Conservation (phyloP, 345 rosid genomes). For the Orychophragmus violaceus region DNA sequence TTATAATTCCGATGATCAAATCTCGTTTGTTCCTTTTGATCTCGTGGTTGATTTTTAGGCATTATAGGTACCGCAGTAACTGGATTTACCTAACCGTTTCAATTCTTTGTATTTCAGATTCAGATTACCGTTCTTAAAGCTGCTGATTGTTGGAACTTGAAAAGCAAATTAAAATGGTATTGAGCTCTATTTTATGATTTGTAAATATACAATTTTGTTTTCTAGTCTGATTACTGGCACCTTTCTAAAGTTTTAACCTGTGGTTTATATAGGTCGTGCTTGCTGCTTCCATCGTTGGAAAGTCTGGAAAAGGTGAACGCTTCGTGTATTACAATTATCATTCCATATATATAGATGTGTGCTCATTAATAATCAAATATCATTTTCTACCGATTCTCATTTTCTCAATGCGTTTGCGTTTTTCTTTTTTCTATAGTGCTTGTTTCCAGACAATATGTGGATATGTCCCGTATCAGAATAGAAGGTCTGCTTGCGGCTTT, state of each 20-base stretch:
- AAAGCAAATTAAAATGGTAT: constrained; percentile 28
- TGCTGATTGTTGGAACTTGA: constrained; percentile 8
- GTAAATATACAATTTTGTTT: background rate
- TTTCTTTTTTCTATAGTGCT: constrained; percentile 50
- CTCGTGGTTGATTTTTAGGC: background rate
- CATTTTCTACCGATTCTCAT: background rate
- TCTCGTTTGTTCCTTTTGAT: background rate
- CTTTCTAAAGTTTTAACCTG: constrained; percentile 11
- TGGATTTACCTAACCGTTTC: background rate
- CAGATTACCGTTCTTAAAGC: background rate
- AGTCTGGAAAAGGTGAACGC: constrained; percentile 86
- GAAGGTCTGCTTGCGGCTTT: constrained; percentile 99
- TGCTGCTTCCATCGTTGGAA: constrained; percentile 73
- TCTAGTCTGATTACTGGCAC: constrained; percentile 4
- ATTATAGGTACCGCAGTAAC: background rate
- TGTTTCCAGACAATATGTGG: constrained; percentile 94
- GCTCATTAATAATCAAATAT: background rate
- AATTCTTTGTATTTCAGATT: constrained; percentile 24
- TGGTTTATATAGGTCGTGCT: constrained; percentile 68
- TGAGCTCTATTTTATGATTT: background rate
- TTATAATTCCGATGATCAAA: constrained; percentile 4
- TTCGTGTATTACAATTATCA: constrained; percentile 5
- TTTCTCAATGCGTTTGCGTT: background rate
- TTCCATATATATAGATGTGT: background rate
- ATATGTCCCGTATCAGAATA: constrained; percentile 88